Evolutionary conservation across 345 rosid genomes (phyloP).

Genomic region (Salix koriyanagi): DNA sequence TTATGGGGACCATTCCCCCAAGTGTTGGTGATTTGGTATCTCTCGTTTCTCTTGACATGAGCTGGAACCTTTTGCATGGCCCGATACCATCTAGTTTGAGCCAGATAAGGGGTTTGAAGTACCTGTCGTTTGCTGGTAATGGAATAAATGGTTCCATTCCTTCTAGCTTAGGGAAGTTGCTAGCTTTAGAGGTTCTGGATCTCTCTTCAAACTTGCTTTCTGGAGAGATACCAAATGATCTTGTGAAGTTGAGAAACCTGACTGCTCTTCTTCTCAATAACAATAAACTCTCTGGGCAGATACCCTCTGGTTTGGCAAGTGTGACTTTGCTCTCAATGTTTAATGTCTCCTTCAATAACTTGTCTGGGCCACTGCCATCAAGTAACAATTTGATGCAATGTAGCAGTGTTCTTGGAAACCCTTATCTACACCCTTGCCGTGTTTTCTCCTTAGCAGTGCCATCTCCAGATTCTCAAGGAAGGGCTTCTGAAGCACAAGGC

Average conservation of each 20-base stretch:
- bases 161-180: conserved; percentile 37
- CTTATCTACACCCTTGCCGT: conserved; percentile 46
- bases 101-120: conserved; percentile 33
- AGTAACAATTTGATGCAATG: conserved; percentile 41
- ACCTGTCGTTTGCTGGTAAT: conserved; percentile 56
- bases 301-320: conserved; percentile 52
- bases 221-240: conserved; percentile 45
- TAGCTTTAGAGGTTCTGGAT: conserved; percentile 44
- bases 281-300: conserved; percentile 55
- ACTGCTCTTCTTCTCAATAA: conserved; percentile 51
- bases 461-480: conserved; percentile 26
- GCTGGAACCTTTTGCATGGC: conserved; percentile 46
- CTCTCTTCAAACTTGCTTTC: conserved; percentile 57
- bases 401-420: conserved; percentile 50
- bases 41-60: conserved; percentile 46
- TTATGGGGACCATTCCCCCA: conserved; percentile 42
- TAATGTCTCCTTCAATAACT: conserved; percentile 57
- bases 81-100: conserved; percentile 42
- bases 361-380: conserved; percentile 55
- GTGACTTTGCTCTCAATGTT: conserved; percentile 39
- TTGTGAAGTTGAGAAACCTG: conserved; percentile 44
- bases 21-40: conserved; percentile 38
- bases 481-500: conserved; percentile 11
- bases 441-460: conserved; percentile 35
- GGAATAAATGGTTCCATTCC: conserved; percentile 51